Evolutionary conservation across 352 stramenopile genomes (phyloP), one percentile per base, ranked within the genome.

Genomic region (Globisporangium echinulatum): DNA sequence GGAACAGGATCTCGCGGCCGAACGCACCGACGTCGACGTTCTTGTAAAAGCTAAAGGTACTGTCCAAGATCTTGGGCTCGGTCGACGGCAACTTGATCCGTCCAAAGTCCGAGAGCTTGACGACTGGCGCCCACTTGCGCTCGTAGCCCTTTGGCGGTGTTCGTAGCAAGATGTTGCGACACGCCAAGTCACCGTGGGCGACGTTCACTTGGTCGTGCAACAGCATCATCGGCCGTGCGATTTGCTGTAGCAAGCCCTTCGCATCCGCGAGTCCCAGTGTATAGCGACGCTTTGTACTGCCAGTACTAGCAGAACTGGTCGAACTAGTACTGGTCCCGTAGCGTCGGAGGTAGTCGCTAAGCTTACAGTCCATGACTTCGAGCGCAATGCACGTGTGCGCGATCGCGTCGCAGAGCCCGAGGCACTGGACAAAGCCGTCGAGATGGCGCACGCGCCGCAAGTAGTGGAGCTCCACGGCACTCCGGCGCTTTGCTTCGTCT

Each of bases 301-400:
- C 15, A 8, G 39, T 2, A 11, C 42, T 46, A 75, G 14, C 60
- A 49, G 25, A 48, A 10, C 42, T 14, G 9, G 5, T 47, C 39
- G 39, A 44, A 11, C 42, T 46, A 75, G 14, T 58, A 49, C 14
- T 65, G 61, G 43, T 56, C 6, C 83, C 82, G 53, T 91, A 89
- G 39, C 77, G 67, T 54, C 84, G 69, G 67, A 92, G 69, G 63
- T 94, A 94, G 61, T 94, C 84, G 58, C 84, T 94, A 11, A 94
- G 70, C 57, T 94, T 94, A 66, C 84, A 92, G 58, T 94, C 82
- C 82, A 94, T 88, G n/a, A 94, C 84, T 59, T 94, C 84, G 7
- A 94, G 63, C 1, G 84, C 84, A 40, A 94, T 94, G 56, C 84
- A 94, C 10, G 84, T 94, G 56, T 94, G 84, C 42, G 91, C 80